Base-by-base conservation (phyloP, 768 basidiomycete species). In the Psilocybe tampanensis region DNA sequence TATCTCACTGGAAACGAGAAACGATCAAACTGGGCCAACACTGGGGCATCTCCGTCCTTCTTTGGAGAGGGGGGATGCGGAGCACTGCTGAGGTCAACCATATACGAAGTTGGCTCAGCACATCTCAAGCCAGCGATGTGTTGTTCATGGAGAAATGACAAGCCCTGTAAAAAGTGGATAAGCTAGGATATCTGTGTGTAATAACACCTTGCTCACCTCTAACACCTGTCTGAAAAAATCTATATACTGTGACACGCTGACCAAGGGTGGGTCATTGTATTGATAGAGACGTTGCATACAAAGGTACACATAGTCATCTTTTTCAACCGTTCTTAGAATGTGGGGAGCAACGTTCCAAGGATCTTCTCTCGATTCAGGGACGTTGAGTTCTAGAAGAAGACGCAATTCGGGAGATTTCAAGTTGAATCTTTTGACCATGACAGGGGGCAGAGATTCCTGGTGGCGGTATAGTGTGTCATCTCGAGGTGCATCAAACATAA, bases 281-380 rank as follows among this genome's bases (percentile, higher is more conserved):
- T 76, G 71, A 21, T 69, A 70, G 23, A 82, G 74, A 18, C 74
- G 73, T 53, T 79, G 77, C 64, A 83, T 68, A 61, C 76, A 79
- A 6, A 82, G 62, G 48, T 76, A 79, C 2, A 76, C 71, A 22
- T 68, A 62, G 13, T 75, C 72, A n/a, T 67, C 75, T 24, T 77
- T 74, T 55, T 80, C 74, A 0, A 81, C 74, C 1, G 74, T 74
- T 55, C 73, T 70, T 13, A 80, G 63, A 8, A 84, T 68, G 43
- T 78, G 80, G 3, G 81, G 82, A 8, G 74, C 68, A 5, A 81
- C 76, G 59, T 84, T 84, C 83, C 83, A 83, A 0, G 82, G 82
- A 61, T 84, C 83, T 44, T 68, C 62, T 12, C 83, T 76, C 6
- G 71, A 63, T 36, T 78, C 76, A 18, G 71, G 68, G 15, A 74